Evolutionary conservation across 768 basidiomycete genomes (phyloP).

Genomic region (Pholiota molesta): DNA sequence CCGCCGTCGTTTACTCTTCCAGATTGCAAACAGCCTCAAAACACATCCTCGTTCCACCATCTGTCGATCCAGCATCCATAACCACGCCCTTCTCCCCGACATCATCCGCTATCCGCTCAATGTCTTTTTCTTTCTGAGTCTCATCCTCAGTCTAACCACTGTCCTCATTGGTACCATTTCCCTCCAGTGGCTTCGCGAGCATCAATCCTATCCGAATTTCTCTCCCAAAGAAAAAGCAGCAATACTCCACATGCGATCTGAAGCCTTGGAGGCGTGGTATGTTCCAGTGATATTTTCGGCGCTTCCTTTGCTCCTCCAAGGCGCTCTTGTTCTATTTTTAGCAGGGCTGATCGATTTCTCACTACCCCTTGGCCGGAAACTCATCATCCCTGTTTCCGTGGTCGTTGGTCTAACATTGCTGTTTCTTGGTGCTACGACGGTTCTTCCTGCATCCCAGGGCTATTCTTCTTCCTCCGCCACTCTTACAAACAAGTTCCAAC

Average conservation of each 20-base stretch:
- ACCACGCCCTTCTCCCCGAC: not conserved
- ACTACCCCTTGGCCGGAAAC: slow-evolving; percentile 16
- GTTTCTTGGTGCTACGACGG: slow-evolving; percentile 24
- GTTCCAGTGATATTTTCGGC: slow-evolving; percentile 26
- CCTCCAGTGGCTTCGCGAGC: slow-evolving; percentile 22
- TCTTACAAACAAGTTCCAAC: not conserved
- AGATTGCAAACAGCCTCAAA: not conserved
- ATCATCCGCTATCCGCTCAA: slow-evolving; percentile 14
- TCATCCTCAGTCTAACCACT: slow-evolving; percentile 18
- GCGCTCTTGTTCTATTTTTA: slow-evolving; percentile 31
- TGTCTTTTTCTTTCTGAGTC: slow-evolving; percentile 19
- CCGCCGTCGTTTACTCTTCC: slow-evolving; percentile 7
- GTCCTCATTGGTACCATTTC: slow-evolving; percentile 19
- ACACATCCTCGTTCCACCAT: not conserved
- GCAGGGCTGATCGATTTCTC: slow-evolving; percentile 29
- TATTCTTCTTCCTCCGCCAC: not conserved
- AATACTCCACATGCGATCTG: slow-evolving; percentile 28
- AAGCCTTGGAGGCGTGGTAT: slow-evolving; percentile 28
- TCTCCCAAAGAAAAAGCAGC: slow-evolving; percentile 11
- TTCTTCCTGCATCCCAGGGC: slow-evolving; percentile 26
- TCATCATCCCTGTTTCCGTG: slow-evolving; percentile 21
- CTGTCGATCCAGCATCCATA: not conserved
- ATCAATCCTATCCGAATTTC: slow-evolving; percentile 14
- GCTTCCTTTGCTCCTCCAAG: slow-evolving; percentile 31
- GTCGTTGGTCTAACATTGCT: slow-evolving; percentile 21